Percentiles rank a stretch among this genome's conserved stretches.
These are phyloP conservation scores for Fonsecaea pedrosoi DNA, from an alignment of 2,329 filamentous ascomycete genomes.

Conservation along the genomic window DNA sequence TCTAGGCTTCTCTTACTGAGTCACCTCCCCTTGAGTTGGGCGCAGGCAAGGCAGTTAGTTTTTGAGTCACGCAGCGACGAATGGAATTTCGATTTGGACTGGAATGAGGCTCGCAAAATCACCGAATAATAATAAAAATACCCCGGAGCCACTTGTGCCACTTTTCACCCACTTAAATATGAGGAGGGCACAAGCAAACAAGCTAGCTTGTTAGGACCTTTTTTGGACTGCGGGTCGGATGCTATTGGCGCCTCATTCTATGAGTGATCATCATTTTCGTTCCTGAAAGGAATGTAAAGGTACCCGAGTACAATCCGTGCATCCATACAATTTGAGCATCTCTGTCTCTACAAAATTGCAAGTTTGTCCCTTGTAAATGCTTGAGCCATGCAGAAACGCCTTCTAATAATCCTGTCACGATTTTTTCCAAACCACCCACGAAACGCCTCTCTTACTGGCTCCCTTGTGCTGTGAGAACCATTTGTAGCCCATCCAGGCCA, in stretches of 20 bases:
- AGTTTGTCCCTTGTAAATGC: not conserved
- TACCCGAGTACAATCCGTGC: not conserved
- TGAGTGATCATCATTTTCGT: not conserved
- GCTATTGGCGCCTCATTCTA: not conserved
- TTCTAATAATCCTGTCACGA: not conserved
- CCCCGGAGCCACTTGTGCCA: slow-evolving; percentile 1
- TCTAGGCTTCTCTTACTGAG: slow-evolving; percentile 21
- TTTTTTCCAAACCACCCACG: slow-evolving; percentile 21
- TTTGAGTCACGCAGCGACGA: slow-evolving; percentile 13
- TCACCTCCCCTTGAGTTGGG: slow-evolving; percentile 21
- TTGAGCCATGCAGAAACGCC: not conserved
- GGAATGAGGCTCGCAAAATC: slow-evolving; percentile 15
- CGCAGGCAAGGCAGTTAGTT: not conserved
- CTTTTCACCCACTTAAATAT: not conserved
- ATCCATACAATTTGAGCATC: not conserved
- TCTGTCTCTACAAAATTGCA: not conserved
- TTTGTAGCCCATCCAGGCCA: slow-evolving; percentile 19
- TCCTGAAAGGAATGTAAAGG: too few species aligned
- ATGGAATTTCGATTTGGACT: not conserved
- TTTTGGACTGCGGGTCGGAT: not conserved
- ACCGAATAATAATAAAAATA: not conserved
- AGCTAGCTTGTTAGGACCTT: not conserved
- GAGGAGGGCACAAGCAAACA: not conserved
- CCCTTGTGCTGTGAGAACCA: slow-evolving; percentile 13
- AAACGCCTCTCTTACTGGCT: slow-evolving; percentile 9